These are phyloP conservation scores for Cinchona pubescens DNA, from an alignment of 257 asterid species.

Conservation along the genomic window DNA sequence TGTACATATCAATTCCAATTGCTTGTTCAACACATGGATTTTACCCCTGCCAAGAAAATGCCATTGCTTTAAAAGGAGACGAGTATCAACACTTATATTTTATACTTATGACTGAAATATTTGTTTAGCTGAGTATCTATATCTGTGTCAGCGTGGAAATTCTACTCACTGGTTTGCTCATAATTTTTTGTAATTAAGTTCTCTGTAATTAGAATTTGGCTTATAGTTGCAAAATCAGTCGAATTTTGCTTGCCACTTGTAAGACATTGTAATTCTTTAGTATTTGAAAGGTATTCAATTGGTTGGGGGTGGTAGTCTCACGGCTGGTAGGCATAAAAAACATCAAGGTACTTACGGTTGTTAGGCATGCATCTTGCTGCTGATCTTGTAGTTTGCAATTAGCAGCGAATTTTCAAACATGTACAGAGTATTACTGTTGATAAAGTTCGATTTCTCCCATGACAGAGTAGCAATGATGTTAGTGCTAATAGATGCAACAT, in stretches of 20 bases:
- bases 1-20: conserved; percentile 28
- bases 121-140: conserved; percentile 10
- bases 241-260: neutral
- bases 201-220: conserved; percentile 12
- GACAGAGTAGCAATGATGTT: neutral
- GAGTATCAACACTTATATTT: neutral
- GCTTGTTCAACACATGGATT: conserved; percentile 1
- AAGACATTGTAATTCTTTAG: neutral
- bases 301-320: neutral
- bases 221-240: neutral
- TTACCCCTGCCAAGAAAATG: conserved; percentile 1
- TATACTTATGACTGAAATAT: neutral
- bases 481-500: neutral
- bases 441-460: neutral
- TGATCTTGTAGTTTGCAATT: neutral
- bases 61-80: neutral
- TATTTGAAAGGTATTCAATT: neutral
- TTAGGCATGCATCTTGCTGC: neutral
- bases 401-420: neutral
- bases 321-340: neutral
- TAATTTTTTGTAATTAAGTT: conserved; percentile 7
- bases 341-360: neutral
- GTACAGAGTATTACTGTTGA: neutral
- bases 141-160: conserved; percentile 8
- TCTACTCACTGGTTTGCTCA: neutral